A percentile compares a stretch with the other conserved stretches of the same genome.
phyloP scores from a whole-genome alignment of 805 yeast species.

The Candida ulmi region DNA sequence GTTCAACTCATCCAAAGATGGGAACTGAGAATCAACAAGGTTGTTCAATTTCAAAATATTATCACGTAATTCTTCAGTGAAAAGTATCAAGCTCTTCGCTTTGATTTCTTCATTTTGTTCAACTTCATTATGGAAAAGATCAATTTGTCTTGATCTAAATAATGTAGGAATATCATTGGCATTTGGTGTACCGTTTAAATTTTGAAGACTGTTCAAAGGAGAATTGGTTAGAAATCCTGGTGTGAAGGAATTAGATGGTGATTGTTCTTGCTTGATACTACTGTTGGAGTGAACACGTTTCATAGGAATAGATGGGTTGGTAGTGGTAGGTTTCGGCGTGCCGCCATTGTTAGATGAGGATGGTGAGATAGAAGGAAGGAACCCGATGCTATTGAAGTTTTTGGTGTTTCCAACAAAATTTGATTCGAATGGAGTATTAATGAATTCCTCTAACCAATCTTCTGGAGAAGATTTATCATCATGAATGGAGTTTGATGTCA shows the following conservation, averaged over 20 bases:
- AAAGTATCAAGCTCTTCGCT: constrained; percentile 26
- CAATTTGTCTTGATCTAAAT: constrained; percentile 62
- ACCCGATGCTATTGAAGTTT: constrained; percentile 54
- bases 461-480: constrained; percentile 28
- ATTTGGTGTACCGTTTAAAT: neutral
- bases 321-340: neutral
- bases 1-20: constrained; percentile 70
- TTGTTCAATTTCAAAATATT: constrained; percentile 50
- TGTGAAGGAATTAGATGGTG: neutral
- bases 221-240: neutral
- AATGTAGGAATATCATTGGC: constrained; percentile 48
- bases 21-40: constrained; percentile 57
- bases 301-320: constrained; percentile 1
- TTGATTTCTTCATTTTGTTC: constrained; percentile 14
- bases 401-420: constrained; percentile 40
- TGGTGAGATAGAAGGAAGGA: constrained; percentile 25
- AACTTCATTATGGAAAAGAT: constrained; percentile 46
- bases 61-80: constrained; percentile 46
- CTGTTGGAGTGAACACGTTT: neutral
- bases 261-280: constrained; percentile 19
- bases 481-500: constrained; percentile 13
- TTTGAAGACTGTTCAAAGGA: neutral
- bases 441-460: constrained; percentile 68
- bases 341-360: constrained; percentile 9
- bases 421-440: constrained; percentile 58